phyloP scores from a whole-genome alignment of 2,329 filamentous ascomycete genomes.

The Diplocarpon mali region DNA sequence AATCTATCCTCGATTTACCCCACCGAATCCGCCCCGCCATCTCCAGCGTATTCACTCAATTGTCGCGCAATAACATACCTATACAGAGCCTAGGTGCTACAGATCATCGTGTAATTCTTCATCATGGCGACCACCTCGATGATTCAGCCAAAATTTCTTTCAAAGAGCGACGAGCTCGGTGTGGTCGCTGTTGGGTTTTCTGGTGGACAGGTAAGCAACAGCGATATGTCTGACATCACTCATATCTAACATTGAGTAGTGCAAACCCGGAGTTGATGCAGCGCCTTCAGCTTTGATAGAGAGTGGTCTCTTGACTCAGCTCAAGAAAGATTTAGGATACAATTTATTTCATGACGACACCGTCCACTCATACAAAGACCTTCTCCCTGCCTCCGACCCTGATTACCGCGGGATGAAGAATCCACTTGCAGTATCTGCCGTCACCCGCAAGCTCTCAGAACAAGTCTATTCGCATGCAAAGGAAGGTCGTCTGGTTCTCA shows the following conservation, averaged over 20 bases:
- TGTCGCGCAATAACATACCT: not conserved
- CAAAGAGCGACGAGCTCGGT: constrained; percentile 68
- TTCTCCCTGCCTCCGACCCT: constrained; percentile 61
- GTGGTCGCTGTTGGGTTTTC: constrained; percentile 94
- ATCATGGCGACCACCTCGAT: constrained; percentile 27
- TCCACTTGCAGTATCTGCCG: constrained; percentile 72
- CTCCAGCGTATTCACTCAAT: not conserved
- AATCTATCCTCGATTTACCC: too few relatives aligned
- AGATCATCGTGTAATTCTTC: constrained; percentile 1
- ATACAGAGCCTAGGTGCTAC: not conserved
- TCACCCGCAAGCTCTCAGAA: constrained; percentile 66
- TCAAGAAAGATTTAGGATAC: constrained; percentile 80
- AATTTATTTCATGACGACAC: constrained; percentile 71
- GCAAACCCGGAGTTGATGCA: constrained; percentile 84
- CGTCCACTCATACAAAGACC: constrained; percentile 72
- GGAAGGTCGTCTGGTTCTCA: constrained; percentile 78
- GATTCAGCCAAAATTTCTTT: constrained; percentile 57
- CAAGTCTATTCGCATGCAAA: constrained; percentile 83
- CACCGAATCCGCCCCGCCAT: constrained; percentile 8
- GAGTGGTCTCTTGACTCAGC: constrained; percentile 72
- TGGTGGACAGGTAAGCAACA: constrained; percentile 68
- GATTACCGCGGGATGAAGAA: constrained; percentile 91
- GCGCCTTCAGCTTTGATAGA: constrained; percentile 83
- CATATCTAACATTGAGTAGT: constrained; percentile 37
- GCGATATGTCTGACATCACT: constrained; percentile 3